A percentile compares a stretch with the other conserved stretches of the same genome.
Evolutionary conservation across 352 stramenopile genomes (phyloP).

Genomic region (Peronospora farinosa): DNA sequence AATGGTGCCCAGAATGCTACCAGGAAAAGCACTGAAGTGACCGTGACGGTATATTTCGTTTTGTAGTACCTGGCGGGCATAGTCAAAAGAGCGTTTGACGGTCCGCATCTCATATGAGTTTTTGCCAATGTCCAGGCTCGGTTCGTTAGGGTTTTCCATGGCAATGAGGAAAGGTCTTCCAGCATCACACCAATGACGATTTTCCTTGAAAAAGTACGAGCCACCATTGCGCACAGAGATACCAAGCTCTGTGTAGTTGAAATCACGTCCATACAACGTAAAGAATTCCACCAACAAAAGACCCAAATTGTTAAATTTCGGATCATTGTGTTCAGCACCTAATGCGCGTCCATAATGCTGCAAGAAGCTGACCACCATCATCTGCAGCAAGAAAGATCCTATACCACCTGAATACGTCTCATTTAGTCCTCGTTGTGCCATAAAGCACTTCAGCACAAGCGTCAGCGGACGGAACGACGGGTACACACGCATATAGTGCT

Average conservation of each 20-base stretch:
- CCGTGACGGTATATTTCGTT: constrained; percentile 71
- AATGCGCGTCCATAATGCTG: constrained; percentile 82
- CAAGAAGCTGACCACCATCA: constrained; percentile 94
- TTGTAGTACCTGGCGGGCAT: constrained; percentile 60
- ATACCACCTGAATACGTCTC: constrained; percentile 93
- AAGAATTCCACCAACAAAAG: constrained; percentile 92
- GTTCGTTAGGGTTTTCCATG: constrained; percentile 93
- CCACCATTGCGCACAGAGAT: constrained; percentile 91
- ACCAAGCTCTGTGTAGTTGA: constrained; percentile 90
- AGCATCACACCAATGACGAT: constrained; percentile 58
- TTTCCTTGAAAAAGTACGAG: constrained; percentile 89
- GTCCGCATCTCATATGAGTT: constrained; percentile 90
- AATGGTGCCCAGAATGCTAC: constrained; percentile 70
- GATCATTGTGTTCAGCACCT: constrained; percentile 46
- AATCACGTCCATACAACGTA: constrained; percentile 90
- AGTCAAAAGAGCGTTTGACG: constrained; percentile 88
- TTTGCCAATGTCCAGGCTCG: constrained; percentile 86
- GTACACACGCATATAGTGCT: constrained; percentile 88
- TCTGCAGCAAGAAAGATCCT: constrained; percentile 90
- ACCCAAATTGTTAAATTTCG: constrained; percentile 86
- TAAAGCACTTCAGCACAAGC: constrained; percentile 94
- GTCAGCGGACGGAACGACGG: constrained; percentile 89
- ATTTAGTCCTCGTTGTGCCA: constrained; percentile 89
- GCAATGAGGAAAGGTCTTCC: constrained; percentile 82
- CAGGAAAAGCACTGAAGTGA: constrained; percentile 51